Conservation (phyloP, 2,329 filamentous ascomycete genomes). For the Ophiostoma montium region DNA sequence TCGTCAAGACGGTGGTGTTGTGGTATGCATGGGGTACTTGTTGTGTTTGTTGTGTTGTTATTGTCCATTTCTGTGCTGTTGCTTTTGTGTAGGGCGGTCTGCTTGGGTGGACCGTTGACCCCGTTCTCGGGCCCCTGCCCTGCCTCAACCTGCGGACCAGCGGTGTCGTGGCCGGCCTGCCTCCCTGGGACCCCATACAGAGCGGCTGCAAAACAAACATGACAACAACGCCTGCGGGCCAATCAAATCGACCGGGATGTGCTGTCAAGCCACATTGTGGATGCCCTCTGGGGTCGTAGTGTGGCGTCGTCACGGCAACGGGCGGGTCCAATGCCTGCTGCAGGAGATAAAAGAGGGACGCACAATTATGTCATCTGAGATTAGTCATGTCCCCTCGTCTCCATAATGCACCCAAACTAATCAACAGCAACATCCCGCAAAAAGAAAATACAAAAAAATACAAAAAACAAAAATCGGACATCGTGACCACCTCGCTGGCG, state of each 20-base stretch:
- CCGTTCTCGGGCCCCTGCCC: background rate
- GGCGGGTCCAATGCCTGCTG: background rate
- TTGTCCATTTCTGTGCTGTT: background rate
- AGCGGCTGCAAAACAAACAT: conserved; percentile 8
- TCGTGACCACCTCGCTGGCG: too few species aligned
- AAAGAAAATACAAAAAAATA: too few species aligned
- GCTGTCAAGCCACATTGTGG: conserved; percentile 7
- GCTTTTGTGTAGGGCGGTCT: background rate
- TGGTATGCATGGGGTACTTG: conserved; percentile 1
- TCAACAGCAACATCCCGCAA: too few species aligned
- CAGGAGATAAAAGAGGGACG: background rate
- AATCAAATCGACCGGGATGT: conserved; percentile 5
- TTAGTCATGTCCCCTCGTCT: too few species aligned
- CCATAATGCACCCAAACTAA: too few species aligned
- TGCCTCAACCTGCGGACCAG: background rate
- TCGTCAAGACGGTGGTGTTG: conserved; percentile 9
- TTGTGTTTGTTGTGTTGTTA: conserved; percentile 1
- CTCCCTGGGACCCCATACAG: background rate
- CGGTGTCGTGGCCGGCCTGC: conserved; percentile 4
- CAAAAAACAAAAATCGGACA: too few species aligned
- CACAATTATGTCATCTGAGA: background rate
- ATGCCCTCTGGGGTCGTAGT: background rate
- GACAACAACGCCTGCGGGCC: conserved; percentile 8
- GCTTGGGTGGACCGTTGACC: too few species aligned
- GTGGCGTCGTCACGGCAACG: conserved; percentile 12